Percentiles rank a stretch among this genome's conserved stretches.
Conservation (phyloP, 2,329 filamentous ascomycete genomes). For the Diaporthe sp. region DNA sequence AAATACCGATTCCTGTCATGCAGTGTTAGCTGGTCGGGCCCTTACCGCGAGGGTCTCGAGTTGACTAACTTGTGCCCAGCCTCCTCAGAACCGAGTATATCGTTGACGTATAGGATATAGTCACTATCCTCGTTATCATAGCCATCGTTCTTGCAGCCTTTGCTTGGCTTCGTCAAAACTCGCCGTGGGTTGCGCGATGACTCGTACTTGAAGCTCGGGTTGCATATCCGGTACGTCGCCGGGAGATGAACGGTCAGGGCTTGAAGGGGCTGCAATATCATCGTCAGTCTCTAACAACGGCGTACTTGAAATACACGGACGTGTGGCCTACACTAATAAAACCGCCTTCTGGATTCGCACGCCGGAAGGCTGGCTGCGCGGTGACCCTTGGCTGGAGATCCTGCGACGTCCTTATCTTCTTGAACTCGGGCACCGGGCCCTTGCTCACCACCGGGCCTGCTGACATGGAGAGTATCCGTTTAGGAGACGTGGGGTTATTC, state of each 20-base stretch:
- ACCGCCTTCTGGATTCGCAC: conserved; percentile 95
- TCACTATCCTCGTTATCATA: conserved; percentile 99
- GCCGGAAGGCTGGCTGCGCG: conserved; percentile 87
- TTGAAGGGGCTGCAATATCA: conserved; percentile 81
- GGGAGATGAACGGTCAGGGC: conserved; percentile 93
- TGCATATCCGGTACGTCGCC: conserved; percentile 97
- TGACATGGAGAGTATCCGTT: conserved; percentile 64
- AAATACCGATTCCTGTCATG: conserved; percentile 86
- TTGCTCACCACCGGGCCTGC: conserved; percentile 61
- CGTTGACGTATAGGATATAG: conserved; percentile 99
- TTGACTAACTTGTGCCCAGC: conserved; percentile 89
- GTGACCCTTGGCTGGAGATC: conserved; percentile 89
- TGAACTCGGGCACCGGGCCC: conserved; percentile 88
- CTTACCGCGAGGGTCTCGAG: not conserved
- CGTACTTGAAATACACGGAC: conserved; percentile 16
- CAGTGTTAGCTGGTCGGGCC: conserved; percentile 27
- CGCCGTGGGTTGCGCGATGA: conserved; percentile 95
- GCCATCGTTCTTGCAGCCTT: conserved; percentile 97
- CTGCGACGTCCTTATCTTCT: conserved; percentile 77
- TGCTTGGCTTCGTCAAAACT: conserved; percentile 98
- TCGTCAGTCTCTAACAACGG: conserved; percentile 9
- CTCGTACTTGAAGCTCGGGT: conserved; percentile 98
- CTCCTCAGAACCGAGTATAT: conserved; percentile 97
- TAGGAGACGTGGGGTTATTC: conserved; percentile 70
- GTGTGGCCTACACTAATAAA: conserved; percentile 87